Base-by-base conservation (phyloP, 129 eudicot species). In the Centella asiatica region DNA sequence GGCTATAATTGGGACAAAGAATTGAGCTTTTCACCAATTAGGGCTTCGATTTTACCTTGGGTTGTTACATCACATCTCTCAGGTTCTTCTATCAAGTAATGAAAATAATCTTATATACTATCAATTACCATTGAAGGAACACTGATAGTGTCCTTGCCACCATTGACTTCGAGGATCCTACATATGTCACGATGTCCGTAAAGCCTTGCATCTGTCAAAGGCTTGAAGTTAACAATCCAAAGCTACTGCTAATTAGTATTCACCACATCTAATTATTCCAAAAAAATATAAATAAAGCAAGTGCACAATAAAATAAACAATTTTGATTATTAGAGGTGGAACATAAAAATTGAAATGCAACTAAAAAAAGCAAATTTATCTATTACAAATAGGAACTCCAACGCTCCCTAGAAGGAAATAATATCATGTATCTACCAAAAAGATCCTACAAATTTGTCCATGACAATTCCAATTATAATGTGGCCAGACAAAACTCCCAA, bases 171-270 rank as follows among this genome's bases (percentile, higher is more conserved):
- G 52, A 84, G 82, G 67, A 84, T 80, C 74, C 92, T 77, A 54
- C 92, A 84, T 44, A 84, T 84, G 64, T 84, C 92, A 57, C 86
- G 67, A 74, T 84, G 87, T 48, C 83, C 87, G 53, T 84, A 84
- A 5, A 80, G 69, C 78, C 82, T 84, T 53, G 92, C 87, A 74
- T 84, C 92, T 32, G 90, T 81, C 66, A 83, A 58, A 17, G 90
- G 90, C 90, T 83, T 34, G 32, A 68, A 39, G 22, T 45, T 45
- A 49, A 58, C 49, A 63, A 58, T 5, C 14, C 42, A 58, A 47
- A 66, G 57, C 49, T 51, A 20, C 22, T 22, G 67, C 50, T 33
- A 57, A 45, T 66, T 19, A 27, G 36, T 61, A 45, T 25, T 49
- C 45, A 44, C 49, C 31, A 12, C 5, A 26, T 55, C 28, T 15